A percentile compares a stretch with the other conserved stretches of the same genome.
phyloP scores from a whole-genome alignment of 2,329 filamentous ascomycete genomes.

The Colletotrichum navitas region DNA sequence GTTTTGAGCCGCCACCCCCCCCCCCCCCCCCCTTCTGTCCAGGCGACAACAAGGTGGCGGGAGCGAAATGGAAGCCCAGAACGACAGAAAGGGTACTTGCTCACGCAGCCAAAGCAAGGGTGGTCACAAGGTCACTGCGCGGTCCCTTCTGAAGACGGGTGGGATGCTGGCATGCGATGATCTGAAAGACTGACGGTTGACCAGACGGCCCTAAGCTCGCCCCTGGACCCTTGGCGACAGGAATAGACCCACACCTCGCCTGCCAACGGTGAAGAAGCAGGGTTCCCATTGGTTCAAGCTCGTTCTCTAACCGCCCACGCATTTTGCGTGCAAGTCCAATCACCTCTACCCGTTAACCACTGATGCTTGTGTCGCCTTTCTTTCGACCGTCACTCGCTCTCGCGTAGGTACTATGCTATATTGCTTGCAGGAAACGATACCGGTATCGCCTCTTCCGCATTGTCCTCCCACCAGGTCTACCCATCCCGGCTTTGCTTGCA shows the following conservation, averaged over 20 bases:
- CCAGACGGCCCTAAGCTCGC: constrained; percentile 38
- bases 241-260: constrained; percentile 22
- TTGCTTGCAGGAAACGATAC: constrained; percentile 34
- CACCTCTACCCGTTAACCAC: constrained; percentile 44
- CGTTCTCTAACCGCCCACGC: constrained; percentile 56
- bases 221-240: constrained; percentile 38
- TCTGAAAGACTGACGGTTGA: constrained; percentile 41
- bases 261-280: constrained; percentile 46
- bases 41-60: constrained; percentile 5
- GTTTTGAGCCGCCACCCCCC: not conserved
- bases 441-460: constrained; percentile 3
- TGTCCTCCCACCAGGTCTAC: not conserved
- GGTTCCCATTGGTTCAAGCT: constrained; percentile 50
- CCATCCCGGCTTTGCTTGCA: constrained; percentile 22
- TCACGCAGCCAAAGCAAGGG: too few relatives aligned
- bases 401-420: not conserved
- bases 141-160: constrained; percentile 1
- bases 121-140: constrained; percentile 11
- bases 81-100: constrained; percentile 20
- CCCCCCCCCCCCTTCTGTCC: not conserved
- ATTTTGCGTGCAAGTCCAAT: constrained; percentile 45
- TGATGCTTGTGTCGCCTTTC: not conserved
- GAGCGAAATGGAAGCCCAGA: not conserved
- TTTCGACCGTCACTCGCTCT: constrained; percentile 42
- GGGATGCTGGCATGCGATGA: constrained; percentile 27